Evolutionary conservation across 2,329 filamentous ascomycete genomes (phyloP).

Genomic region (Xylariaceae sp.): DNA sequence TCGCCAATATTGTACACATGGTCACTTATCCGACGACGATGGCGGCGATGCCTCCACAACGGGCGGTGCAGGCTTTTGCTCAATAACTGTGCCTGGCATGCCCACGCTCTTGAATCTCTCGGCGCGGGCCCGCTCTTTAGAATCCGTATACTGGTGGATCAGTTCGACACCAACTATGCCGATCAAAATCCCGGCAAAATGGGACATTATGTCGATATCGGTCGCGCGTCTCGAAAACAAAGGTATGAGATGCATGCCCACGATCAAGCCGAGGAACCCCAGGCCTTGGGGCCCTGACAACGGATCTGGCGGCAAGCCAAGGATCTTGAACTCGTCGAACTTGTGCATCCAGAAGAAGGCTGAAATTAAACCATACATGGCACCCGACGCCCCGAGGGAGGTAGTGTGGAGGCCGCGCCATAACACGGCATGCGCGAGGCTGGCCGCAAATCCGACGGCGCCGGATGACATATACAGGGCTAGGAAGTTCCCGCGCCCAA

Average conservation of each 20-base stretch:
- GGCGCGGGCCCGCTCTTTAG: constrained; percentile 23
- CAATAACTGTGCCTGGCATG: constrained; percentile 19
- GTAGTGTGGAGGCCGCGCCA: constrained; percentile 44
- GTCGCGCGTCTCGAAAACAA: constrained; percentile 38
- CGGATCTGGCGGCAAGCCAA: constrained; percentile 54
- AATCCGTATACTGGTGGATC: constrained; percentile 33
- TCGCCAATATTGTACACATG: constrained; percentile 1
- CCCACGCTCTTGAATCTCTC: constrained; percentile 28
- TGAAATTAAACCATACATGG: constrained; percentile 56
- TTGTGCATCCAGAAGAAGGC: constrained; percentile 60
- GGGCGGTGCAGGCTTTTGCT: constrained; percentile 12
- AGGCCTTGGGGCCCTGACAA: constrained; percentile 51
- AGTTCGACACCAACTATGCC: constrained; percentile 42
- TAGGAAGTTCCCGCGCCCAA: constrained; percentile 65
- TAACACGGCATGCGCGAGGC: constrained; percentile 49
- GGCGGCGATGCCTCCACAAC: neutral
- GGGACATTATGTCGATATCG: constrained; percentile 49
- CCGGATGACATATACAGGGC: constrained; percentile 62
- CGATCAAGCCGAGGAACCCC: constrained; percentile 48
- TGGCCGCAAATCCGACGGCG: constrained; percentile 54
- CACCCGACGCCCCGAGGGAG: constrained; percentile 64
- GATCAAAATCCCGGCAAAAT: constrained; percentile 48
- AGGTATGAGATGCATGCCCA: constrained; percentile 48
- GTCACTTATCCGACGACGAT: constrained; percentile 4
- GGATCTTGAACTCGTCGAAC: constrained; percentile 53